A percentile compares a stretch with the other conserved stretches of the same genome.
These are phyloP conservation scores for Sugiyamaella sp. DNA, from an alignment of 1,139 yeast species.

Conservation along the genomic window DNA sequence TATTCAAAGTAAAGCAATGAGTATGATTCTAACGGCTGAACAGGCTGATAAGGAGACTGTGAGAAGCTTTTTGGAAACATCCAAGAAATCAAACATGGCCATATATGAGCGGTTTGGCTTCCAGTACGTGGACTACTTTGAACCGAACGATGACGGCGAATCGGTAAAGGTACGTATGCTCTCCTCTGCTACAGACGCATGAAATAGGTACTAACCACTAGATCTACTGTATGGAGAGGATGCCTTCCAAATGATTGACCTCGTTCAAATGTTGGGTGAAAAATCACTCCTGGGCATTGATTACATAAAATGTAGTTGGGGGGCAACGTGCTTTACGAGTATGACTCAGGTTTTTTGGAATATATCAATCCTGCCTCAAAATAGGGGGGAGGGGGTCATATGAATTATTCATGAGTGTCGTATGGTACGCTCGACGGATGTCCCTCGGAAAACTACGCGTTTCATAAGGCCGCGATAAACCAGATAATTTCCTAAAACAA, in stretches of 20 bases:
- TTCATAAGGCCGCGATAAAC: no score
- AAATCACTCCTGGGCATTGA: no score
- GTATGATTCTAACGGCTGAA: not conserved
- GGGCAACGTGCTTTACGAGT: no score
- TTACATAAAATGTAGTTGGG: no score
- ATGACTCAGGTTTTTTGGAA: no score
- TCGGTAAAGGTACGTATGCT: not conserved
- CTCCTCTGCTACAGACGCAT: not conserved
- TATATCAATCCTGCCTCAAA: no score
- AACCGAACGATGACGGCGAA: constrained; percentile 6
- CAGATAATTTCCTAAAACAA: no score
- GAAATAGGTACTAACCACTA: not conserved
- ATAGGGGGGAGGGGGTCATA: no score
- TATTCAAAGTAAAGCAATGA: not conserved
- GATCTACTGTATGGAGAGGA: not conserved
- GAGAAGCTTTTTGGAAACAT: constrained; percentile 6
- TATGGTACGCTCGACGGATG: no score
- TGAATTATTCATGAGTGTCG: no score
- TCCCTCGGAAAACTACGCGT: no score
- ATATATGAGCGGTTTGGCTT: constrained; percentile 15
- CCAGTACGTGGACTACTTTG: constrained; percentile 1
- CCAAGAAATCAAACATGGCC: constrained; percentile 6
- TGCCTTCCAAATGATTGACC: not conserved
- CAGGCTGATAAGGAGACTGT: constrained; percentile 4
- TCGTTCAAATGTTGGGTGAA: no score